These are phyloP conservation scores for Candida adriatica DNA, from an alignment of 805 yeast genomes.

Conservation along the genomic window DNA sequence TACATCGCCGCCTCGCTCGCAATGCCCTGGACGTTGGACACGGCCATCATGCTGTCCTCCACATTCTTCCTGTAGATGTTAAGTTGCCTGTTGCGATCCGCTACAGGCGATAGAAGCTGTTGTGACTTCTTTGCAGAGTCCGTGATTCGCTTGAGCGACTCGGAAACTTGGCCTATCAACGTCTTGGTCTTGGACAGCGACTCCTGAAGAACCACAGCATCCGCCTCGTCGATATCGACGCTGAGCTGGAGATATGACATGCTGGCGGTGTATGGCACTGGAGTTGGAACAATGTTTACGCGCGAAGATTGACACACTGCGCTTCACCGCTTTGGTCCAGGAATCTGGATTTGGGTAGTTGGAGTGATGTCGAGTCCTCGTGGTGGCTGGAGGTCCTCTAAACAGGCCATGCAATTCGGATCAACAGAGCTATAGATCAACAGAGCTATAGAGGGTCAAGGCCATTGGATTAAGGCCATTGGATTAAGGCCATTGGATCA, in stretches of 20 bases:
- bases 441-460: too few species aligned
- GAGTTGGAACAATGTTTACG: too few species aligned
- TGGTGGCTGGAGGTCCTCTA: too few species aligned
- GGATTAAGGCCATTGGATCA: too few species aligned
- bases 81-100: slow-evolving; percentile 47
- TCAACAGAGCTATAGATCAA: too few species aligned
- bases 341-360: too few species aligned
- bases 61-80: slow-evolving; percentile 24
- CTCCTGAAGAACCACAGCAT: slow-evolving; percentile 74
- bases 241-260: slow-evolving; percentile 14
- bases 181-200: slow-evolving; percentile 53
- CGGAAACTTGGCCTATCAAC: slow-evolving; percentile 47
- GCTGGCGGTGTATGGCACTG: too few species aligned
- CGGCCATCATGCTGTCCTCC: slow-evolving; percentile 43
- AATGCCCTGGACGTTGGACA: slow-evolving; percentile 43
- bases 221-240: slow-evolving; percentile 71
- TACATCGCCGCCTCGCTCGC: slow-evolving; percentile 38
- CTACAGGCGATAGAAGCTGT: slow-evolving; percentile 62
- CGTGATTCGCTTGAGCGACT: slow-evolving; percentile 48
- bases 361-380: too few species aligned
- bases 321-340: too few species aligned
- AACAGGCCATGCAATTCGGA: too few species aligned
- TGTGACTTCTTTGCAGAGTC: slow-evolving; percentile 49
- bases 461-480: too few species aligned
- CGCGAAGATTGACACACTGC: too few species aligned